Percentiles rank a stretch among this genome's conserved stretches.
Evolutionary conservation across 345 rosid genomes (phyloP).

Genomic region (Salix arbutifolia): DNA sequence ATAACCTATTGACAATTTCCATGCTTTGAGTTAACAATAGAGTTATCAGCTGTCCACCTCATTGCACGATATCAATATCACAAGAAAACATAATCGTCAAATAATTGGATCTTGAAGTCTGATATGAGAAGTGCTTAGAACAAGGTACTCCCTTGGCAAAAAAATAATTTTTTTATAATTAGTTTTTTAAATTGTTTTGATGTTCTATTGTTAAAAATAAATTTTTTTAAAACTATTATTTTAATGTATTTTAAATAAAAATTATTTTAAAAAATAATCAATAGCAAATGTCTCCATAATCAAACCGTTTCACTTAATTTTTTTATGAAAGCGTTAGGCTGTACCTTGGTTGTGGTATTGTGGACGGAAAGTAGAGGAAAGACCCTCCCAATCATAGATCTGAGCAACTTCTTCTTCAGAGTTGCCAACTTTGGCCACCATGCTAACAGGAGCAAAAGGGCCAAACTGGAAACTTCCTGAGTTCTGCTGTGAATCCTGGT

Average conservation of each 20-base stretch:
- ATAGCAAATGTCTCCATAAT: no score
- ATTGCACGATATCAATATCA: neutral
- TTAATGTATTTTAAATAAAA: no score
- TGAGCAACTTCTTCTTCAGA: conserved; percentile 6
- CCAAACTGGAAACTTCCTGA: conserved; percentile 25
- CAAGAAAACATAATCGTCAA: neutral
- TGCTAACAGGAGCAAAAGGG: conserved; percentile 24
- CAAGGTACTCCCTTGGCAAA: no score
- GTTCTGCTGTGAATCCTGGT: conserved; percentile 15
- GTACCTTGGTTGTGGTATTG: conserved; percentile 31
- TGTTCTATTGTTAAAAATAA: no score
- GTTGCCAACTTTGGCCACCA: neutral
- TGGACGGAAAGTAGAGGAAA: conserved; percentile 24
- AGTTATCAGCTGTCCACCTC: neutral
- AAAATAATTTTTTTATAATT: no score
- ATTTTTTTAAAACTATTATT: no score
- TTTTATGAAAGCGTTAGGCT: neutral
- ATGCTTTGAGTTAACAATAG: neutral
- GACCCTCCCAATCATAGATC: conserved; percentile 24
- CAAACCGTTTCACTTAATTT: neutral
- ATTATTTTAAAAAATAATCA: no score
- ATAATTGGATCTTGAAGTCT: neutral
- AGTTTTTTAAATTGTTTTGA: no score
- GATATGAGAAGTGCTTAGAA: neutral
- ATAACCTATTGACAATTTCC: neutral